Conservation (phyloP, 768 basidiomycete species). For the Boletus rubroflammeus region DNA sequence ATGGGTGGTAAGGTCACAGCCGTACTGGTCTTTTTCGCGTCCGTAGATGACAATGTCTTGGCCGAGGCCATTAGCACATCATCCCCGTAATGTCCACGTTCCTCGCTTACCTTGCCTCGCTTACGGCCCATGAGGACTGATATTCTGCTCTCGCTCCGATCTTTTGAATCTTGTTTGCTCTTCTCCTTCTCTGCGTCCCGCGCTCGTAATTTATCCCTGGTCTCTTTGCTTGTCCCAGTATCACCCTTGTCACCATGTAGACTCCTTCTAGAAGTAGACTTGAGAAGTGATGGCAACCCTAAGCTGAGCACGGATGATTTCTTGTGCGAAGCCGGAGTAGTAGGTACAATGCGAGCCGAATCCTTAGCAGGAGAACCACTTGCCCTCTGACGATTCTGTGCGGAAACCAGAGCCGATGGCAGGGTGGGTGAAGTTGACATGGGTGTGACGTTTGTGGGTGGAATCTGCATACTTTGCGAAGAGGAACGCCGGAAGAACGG, state of each 20-base stretch:
- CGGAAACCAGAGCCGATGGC: constrained; percentile 41
- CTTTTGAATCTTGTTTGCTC: constrained; percentile 75
- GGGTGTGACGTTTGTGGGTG: constrained; percentile 40
- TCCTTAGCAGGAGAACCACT: constrained; percentile 54
- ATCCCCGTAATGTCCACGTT: not conserved
- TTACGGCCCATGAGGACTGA: constrained; percentile 85
- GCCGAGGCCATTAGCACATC: constrained; percentile 10
- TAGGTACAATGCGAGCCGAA: constrained; percentile 47
- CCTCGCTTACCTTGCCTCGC: constrained; percentile 77
- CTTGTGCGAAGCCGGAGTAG: constrained; percentile 62
- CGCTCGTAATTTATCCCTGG: constrained; percentile 49
- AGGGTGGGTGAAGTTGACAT: constrained; percentile 50
- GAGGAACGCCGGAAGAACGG: constrained; percentile 92
- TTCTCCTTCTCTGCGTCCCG: constrained; percentile 45
- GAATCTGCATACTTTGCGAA: constrained; percentile 79
- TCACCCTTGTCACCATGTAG: constrained; percentile 58
- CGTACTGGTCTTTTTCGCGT: constrained; percentile 69
- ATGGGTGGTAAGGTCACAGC: constrained; percentile 81
- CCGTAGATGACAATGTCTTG: constrained; percentile 81
- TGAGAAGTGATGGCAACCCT: constrained; percentile 77
- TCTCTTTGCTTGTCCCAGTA: constrained; percentile 39
- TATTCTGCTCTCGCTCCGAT: constrained; percentile 86
- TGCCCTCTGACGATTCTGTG: constrained; percentile 41
- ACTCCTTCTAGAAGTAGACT: constrained; percentile 81
- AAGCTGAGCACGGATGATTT: constrained; percentile 82